These are phyloP conservation scores for Penicillium canescens DNA, from an alignment of 495 filamentous ascomycete genomes.

Conservation along the genomic window DNA sequence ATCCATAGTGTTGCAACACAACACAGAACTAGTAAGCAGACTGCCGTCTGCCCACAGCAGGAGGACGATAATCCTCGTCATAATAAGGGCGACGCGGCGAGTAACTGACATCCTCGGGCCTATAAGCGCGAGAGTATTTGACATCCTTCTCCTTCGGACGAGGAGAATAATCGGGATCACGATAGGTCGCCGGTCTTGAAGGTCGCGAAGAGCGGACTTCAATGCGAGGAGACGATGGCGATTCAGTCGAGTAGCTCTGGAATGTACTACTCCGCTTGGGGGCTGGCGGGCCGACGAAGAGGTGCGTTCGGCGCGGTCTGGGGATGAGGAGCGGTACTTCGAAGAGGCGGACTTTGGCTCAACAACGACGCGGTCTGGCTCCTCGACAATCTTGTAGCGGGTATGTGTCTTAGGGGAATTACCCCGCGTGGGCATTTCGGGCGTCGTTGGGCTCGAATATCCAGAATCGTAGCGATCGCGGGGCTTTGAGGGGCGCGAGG, in stretches of 20 bases:
- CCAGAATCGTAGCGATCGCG: slow-evolving; percentile 46
- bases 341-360: slow-evolving; percentile 28
- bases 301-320: slow-evolving; percentile 18
- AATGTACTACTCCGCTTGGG: slow-evolving; percentile 21
- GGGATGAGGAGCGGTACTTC: slow-evolving; percentile 22
- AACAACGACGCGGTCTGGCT: slow-evolving; percentile 30
- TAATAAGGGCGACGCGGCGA: slow-evolving; percentile 15
- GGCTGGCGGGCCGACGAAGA: slow-evolving; percentile 3
- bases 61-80: slow-evolving; percentile 22
- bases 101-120: slow-evolving; percentile 12
- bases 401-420: slow-evolving; percentile 33
- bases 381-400: slow-evolving; percentile 33
- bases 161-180: slow-evolving; percentile 20
- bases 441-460: slow-evolving; percentile 45
- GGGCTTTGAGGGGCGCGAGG: slow-evolving; percentile 36
- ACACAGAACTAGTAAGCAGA: slow-evolving; percentile 14
- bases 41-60: slow-evolving; percentile 25
- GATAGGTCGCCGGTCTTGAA: slow-evolving; percentile 3
- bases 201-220: slow-evolving; percentile 22
- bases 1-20: slow-evolving; percentile 12
- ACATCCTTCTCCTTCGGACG: slow-evolving; percentile 13
- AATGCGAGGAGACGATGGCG: slow-evolving; percentile 11
- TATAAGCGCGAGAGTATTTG: slow-evolving; percentile 20
- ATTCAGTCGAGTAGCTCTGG: slow-evolving; percentile 4
- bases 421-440: slow-evolving; percentile 32